phyloP scores from a whole-genome alignment of 2,329 filamentous ascomycete genomes.

The Xenoacremonium recifei region DNA sequence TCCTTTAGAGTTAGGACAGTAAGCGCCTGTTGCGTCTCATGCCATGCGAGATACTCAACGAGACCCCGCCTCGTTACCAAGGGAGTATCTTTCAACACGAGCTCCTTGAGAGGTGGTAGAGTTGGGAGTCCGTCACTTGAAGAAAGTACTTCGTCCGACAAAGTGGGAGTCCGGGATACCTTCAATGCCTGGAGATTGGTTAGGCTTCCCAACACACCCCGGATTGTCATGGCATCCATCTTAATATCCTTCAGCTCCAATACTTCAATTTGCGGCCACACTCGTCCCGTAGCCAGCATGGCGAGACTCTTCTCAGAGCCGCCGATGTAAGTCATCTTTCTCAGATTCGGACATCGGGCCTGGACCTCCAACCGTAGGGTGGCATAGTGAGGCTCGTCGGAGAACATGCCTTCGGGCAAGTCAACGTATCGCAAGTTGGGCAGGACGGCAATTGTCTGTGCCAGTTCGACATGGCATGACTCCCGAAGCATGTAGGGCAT shows the following conservation, averaged over 20 bases:
- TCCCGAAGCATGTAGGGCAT: conserved; percentile 94
- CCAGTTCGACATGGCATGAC: conserved; percentile 78
- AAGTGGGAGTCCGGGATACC: conserved; percentile 64
- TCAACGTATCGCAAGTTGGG: conserved; percentile 88
- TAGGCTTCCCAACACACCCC: conserved; percentile 68
- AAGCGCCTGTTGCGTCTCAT: conserved; percentile 59
- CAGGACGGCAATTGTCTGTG: conserved; percentile 79
- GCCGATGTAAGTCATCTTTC: conserved; percentile 82
- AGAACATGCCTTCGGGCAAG: conserved; percentile 83
- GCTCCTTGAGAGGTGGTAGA: conserved; percentile 71
- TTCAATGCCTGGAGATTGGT: conserved; percentile 70
- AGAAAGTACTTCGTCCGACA: conserved; percentile 77
- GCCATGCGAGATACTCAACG: conserved; percentile 62
- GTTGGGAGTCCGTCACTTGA: conserved; percentile 63
- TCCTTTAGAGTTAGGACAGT: conserved; percentile 67
- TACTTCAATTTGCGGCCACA: conserved; percentile 72
- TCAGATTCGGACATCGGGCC: conserved; percentile 75
- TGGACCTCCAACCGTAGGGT: conserved; percentile 82
- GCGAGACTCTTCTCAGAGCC: conserved; percentile 79
- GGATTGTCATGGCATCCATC: conserved; percentile 68
- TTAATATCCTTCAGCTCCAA: conserved; percentile 67
- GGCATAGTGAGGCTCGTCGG: conserved; percentile 72
- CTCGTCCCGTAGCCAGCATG: conserved; percentile 59
- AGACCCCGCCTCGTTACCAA: conserved; percentile 72
- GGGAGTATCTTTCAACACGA: conserved; percentile 71